Percentiles rank a stretch among this genome's conserved stretches.
Conservation (phyloP, 2,329 filamentous ascomycete genomes). For the Madurella fahalii region DNA sequence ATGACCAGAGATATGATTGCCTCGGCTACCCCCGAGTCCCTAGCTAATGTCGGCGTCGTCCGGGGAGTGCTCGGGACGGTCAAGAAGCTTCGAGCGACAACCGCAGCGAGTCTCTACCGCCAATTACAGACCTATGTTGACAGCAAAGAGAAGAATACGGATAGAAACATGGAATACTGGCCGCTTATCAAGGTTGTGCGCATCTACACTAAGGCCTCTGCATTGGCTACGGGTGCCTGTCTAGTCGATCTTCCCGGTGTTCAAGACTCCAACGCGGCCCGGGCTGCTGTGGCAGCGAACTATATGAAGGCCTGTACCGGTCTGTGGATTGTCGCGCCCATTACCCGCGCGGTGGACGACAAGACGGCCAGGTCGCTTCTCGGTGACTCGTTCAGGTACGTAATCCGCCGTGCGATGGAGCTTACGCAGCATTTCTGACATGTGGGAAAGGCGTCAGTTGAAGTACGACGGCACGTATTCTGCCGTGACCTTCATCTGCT, state of each 20-base stretch:
- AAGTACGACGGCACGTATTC: conserved; percentile 54
- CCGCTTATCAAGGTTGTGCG: conserved; percentile 51
- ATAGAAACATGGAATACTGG: conserved; percentile 38
- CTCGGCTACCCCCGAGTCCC: conserved; percentile 34
- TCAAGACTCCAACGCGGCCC: conserved; percentile 56
- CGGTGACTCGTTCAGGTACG: conserved; percentile 49
- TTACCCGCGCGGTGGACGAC: conserved; percentile 57
- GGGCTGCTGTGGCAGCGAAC: conserved; percentile 45
- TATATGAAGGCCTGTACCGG: conserved; percentile 59
- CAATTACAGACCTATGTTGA: conserved; percentile 51
- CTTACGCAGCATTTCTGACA: neutral
- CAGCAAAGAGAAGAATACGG: conserved; percentile 46
- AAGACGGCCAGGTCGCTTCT: conserved; percentile 54
- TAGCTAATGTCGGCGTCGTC: conserved; percentile 43
- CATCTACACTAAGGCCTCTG: conserved; percentile 36
- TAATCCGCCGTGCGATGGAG: neutral
- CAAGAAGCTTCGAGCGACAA: conserved; percentile 37
- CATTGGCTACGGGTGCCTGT: conserved; percentile 35
- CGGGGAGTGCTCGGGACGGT: conserved; percentile 44
- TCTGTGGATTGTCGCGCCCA: conserved; percentile 60
- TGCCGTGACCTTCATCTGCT: conserved; percentile 57
- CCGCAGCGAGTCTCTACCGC: conserved; percentile 41
- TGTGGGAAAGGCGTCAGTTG: conserved; percentile 41
- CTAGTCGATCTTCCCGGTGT: conserved; percentile 53
- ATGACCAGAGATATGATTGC: conserved; percentile 38